A percentile compares a stretch with the other conserved stretches of the same genome.
Conservation (phyloP, 257 asterid species). For the Ilex asprella region DNA sequence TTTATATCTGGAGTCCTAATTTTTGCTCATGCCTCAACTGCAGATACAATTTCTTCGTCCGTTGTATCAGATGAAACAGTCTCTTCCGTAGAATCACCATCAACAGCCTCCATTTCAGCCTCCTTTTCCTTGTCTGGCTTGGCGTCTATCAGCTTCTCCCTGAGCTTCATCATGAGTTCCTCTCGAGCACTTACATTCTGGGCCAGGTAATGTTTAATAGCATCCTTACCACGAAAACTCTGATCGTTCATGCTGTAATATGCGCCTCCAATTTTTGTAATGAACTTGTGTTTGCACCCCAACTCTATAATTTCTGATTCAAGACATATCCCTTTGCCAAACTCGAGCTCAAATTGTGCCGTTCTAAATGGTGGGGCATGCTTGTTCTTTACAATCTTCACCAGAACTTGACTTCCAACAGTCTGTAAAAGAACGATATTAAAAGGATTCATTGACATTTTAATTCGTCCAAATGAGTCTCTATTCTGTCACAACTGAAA, state of each 20-base stretch:
- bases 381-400: conserved; percentile 90
- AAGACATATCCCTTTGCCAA: conserved; percentile 75
- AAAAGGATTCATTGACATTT: not conserved
- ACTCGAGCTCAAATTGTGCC: conserved; percentile 76
- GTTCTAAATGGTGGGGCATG: conserved; percentile 89
- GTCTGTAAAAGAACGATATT: conserved; percentile 32
- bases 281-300: conserved; percentile 68
- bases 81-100: conserved; percentile 26
- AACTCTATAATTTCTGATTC: conserved; percentile 71
- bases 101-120: conserved; percentile 16
- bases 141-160: conserved; percentile 48
- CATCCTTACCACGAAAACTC: conserved; percentile 57
- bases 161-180: conserved; percentile 54
- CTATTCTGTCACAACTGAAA: too few species aligned
- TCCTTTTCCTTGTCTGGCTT: conserved; percentile 30
- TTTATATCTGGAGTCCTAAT: too few species aligned
- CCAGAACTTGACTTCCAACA: conserved; percentile 75
- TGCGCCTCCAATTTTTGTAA: conserved; percentile 28
- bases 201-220: conserved; percentile 45
- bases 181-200: conserved; percentile 36
- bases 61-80: not conserved
- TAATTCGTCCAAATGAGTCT: too few species aligned
- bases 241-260: conserved; percentile 29
- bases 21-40: not conserved
- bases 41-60: not conserved